Evolutionary conservation across 176 grass and related monocot species (phyloP).

Genomic region (Poa annua): DNA sequence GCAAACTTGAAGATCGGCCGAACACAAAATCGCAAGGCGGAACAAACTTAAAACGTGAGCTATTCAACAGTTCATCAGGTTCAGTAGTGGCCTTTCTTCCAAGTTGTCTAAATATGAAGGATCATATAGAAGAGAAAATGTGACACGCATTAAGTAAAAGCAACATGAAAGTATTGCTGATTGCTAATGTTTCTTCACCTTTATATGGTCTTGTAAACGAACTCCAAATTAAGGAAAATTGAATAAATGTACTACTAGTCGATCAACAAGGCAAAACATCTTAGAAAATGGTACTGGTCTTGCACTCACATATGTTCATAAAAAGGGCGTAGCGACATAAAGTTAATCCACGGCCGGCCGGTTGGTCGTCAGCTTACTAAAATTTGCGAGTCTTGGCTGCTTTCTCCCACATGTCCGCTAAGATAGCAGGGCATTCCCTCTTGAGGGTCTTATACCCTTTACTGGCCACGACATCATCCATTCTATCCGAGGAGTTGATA

Average conservation of each 20-base stretch:
- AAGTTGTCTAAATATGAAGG: no score
- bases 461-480: background rate
- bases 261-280: background rate
- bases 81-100: no score
- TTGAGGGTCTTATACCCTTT: background rate
- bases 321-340: background rate
- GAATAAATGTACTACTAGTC: background rate
- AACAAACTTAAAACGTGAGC: no score
- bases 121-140: no score
- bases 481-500: background rate
- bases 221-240: no score
- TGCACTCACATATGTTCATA: background rate
- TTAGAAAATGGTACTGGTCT: background rate
- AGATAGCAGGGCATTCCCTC: background rate
- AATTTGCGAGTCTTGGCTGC: background rate
- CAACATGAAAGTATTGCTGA: no score
- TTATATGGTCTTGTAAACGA: no score
- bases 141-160: no score
- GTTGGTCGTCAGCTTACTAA: background rate
- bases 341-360: background rate
- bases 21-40: no score
- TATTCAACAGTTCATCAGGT: no score
- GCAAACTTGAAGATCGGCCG: no score
- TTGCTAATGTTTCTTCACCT: no score
- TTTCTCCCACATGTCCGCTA: conserved; percentile 1